A percentile compares a stretch with the other conserved stretches of the same genome.
phyloP scores from a whole-genome alignment of 2,329 filamentous ascomycete species.

The Dichotomopilus funicola region DNA sequence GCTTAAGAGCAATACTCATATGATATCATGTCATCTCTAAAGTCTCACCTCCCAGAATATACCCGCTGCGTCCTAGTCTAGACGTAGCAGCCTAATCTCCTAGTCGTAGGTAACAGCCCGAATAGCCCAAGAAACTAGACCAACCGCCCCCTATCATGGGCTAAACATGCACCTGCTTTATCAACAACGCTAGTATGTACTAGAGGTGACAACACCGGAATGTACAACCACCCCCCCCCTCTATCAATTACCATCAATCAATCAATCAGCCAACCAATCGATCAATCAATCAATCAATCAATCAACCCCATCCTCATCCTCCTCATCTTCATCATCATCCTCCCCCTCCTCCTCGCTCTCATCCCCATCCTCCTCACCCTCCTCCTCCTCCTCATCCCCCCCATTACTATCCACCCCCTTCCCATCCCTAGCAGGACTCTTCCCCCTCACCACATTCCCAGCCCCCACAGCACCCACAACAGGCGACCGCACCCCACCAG shows the following conservation, averaged over 20 bases:
- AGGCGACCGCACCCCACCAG: neutral
- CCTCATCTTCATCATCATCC: slow-evolving; percentile 19
- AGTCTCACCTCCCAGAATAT: too few relatives aligned
- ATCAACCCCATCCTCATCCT: neutral
- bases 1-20: too few relatives aligned
- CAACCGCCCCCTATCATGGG: neutral
- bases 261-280: neutral
- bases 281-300: neutral
- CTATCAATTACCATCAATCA: neutral
- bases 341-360: neutral
- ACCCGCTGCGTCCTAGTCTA: too few relatives aligned
- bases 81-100: too few relatives aligned
- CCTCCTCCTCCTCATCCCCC: too few relatives aligned
- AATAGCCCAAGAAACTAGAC: too few relatives aligned
- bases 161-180: neutral
- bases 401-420: too few relatives aligned
- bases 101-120: too few relatives aligned
- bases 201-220: neutral
- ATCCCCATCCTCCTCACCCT: neutral
- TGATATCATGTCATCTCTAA: too few relatives aligned
- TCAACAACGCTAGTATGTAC: neutral
- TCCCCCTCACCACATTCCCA: neutral
- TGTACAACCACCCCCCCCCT: neutral
- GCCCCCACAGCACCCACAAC: too few relatives aligned
- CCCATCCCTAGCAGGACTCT: neutral